These are phyloP conservation scores for Nissolia schottii DNA, from an alignment of 306 rosid genomes.

Conservation along the genomic window DNA sequence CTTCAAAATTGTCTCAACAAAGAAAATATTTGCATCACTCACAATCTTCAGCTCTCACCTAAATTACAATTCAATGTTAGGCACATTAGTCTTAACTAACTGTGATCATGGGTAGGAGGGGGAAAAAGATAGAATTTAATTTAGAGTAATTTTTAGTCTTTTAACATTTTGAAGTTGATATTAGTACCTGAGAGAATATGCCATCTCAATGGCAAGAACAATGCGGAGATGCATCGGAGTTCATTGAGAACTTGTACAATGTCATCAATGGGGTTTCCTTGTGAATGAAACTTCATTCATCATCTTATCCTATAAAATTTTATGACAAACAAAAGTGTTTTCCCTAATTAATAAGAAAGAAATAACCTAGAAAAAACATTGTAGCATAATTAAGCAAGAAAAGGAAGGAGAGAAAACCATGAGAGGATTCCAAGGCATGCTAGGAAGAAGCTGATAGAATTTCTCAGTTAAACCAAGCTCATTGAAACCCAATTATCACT, in stretches of 20 bases:
- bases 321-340: background rate
- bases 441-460: conserved; percentile 54
- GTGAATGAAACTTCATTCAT: conserved; percentile 53
- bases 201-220: conserved; percentile 50
- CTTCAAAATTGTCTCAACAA: conserved; percentile 56
- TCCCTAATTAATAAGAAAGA: no score
- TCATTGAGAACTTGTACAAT: conserved; percentile 35
- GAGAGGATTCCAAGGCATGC: conserved; percentile 52
- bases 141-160: no score
- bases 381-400: background rate
- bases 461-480: conserved; percentile 39
- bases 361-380: no score
- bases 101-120: no score
- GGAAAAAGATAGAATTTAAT: no score
- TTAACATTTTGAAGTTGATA: background rate
- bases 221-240: conserved; percentile 49
- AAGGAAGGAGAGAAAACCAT: conserved; percentile 37
- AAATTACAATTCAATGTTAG: no score
- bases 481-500: conserved; percentile 69
- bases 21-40: conserved; percentile 62
- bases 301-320: conserved; percentile 44
- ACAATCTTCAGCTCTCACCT: conserved; percentile 67
- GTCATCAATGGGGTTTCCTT: conserved; percentile 47
- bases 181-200: conserved; percentile 54
- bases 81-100: no score